phyloP scores from a whole-genome alignment of 768 basidiomycete species.

The Mycena capillaripes region DNA sequence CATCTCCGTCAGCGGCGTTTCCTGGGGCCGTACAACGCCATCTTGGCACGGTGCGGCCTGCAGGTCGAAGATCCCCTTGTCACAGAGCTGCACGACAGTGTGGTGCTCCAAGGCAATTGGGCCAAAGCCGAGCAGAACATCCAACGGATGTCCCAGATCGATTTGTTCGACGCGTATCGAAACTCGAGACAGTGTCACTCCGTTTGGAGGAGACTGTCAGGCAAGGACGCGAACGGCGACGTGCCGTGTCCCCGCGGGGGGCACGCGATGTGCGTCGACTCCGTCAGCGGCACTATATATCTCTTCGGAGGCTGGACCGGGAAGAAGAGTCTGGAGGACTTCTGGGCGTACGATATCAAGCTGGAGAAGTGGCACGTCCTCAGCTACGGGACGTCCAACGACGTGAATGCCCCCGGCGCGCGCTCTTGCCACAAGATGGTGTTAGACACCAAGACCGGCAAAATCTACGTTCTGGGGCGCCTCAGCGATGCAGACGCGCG shows the following conservation, averaged over 20 bases:
- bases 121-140: slow-evolving; percentile 68
- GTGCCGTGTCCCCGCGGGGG: slow-evolving; percentile 79
- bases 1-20: slow-evolving; percentile 84
- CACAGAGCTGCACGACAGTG: slow-evolving; percentile 70
- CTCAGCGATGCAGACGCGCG: slow-evolving; percentile 68
- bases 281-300: slow-evolving; percentile 72
- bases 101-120: slow-evolving; percentile 81
- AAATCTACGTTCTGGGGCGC: slow-evolving; percentile 81
- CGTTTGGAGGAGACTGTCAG: slow-evolving; percentile 71
- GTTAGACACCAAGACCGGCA: slow-evolving; percentile 78
- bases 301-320: slow-evolving; percentile 89
- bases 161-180: slow-evolving; percentile 75
- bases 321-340: slow-evolving; percentile 78
- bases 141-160: slow-evolving; percentile 60
- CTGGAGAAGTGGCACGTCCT: slow-evolving; percentile 74
- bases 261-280: slow-evolving; percentile 87
- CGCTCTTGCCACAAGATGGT: slow-evolving; percentile 88
- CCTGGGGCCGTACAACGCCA: slow-evolving; percentile 72
- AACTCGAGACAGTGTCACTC: slow-evolving; percentile 70
- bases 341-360: slow-evolving; percentile 79
- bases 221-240: slow-evolving; percentile 75
- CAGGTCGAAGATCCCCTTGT: slow-evolving; percentile 80
- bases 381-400: slow-evolving; percentile 65
- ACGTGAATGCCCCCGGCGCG: slow-evolving; percentile 76
- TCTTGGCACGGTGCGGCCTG: slow-evolving; percentile 67